Base-by-base conservation (phyloP, 768 basidiomycete species). In the Lactifluus subvellereus region DNA sequence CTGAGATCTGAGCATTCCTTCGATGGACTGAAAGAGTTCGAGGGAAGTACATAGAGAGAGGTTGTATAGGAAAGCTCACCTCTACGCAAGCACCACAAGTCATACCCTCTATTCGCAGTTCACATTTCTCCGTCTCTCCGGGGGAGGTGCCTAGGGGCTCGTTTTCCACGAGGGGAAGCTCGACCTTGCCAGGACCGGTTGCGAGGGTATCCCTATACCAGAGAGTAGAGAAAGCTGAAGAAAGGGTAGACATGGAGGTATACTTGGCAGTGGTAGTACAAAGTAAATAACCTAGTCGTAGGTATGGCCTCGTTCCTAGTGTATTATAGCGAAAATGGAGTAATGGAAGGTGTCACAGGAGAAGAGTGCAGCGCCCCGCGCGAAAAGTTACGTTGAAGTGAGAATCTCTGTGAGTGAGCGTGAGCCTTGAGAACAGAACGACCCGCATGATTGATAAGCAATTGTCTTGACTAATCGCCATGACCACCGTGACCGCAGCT, bases 41-140 rank as follows among this genome's bases (percentile, higher is more conserved):
- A 20, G 45, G 11, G 10, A 18, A 32, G 45, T 4, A 20, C 10
- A 49, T 22, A 40, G 22, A 37, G 38, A 38, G 16, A 30, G 16
- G n/a, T 32, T 1, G 53, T 5, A 50, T 37, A 7, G 11, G 7
- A 35, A 33, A 72, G 32, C 84, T 67, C 69, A 91, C 91, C 84
- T 91, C 88, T 9, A 94, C 92, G 69, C 92, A 94, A 38, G 91
- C 78, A 8, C 91, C 87, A 69, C 92, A 94, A 0, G 92, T 93
- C 92, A 94, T 94, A 11, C 91, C 91, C 73, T 91, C 87, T 71
- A 94, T 86, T 63, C 88, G 77, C 40, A 94, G 74, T 72, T 94
- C 90, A 69, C 89, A 91, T 76, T 78, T 86, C 59, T 82, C 82
- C 9, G 75, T 71, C 5, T 55, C 67, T 16, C 53, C 51, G 7